These are phyloP conservation scores for Dorcoceras hygrometricum DNA, from an alignment of 257 asterid species.

Conservation along the genomic window DNA sequence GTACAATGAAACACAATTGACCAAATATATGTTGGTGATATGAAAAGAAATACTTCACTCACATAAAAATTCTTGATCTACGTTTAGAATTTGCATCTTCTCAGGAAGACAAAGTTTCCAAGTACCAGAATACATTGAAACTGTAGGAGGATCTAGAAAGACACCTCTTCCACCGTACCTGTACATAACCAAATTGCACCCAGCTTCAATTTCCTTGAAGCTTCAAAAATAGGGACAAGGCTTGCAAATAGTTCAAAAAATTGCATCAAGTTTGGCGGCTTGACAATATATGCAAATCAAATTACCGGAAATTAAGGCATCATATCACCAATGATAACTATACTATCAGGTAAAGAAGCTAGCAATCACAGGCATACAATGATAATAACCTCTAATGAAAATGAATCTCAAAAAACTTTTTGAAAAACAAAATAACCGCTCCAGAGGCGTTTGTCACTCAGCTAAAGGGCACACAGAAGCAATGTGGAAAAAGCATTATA, in stretches of 20 bases:
- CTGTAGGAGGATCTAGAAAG: conserved; percentile 91
- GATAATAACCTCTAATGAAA: background rate
- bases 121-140: conserved; percentile 50
- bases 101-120: conserved; percentile 79
- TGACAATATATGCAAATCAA: background rate
- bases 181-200: conserved; percentile 20
- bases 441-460: background rate
- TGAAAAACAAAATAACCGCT: background rate
- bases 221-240: background rate
- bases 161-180: conserved; percentile 95
- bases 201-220: conserved; percentile 19
- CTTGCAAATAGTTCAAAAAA: background rate
- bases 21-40: background rate
- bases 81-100: conserved; percentile 45
- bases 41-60: conserved; percentile 33
- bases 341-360: background rate
- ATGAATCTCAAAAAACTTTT: conserved; percentile 4
- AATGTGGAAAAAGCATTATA: background rate
- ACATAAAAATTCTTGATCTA: conserved; percentile 46
- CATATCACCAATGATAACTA: background rate
- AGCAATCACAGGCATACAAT: background rate
- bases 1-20: conserved; percentile 15
- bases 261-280: background rate
- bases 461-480: conserved; percentile 8
- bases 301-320: background rate